Conservation (phyloP, 371 early-diverging fungal species). For the Zychaea mexicana region DNA sequence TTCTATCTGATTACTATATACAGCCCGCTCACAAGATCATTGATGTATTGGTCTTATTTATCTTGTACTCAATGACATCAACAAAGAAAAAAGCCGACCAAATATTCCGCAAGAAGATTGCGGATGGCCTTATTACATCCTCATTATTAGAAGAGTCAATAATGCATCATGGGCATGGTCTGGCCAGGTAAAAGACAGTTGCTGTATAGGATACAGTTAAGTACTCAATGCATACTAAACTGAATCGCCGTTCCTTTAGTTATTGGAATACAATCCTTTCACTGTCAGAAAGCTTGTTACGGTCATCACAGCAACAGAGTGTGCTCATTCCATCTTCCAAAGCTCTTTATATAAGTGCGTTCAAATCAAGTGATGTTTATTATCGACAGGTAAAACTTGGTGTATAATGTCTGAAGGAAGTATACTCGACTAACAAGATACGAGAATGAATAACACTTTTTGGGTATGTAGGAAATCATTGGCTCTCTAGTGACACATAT, state of each 20-base stretch:
- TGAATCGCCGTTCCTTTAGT: constrained; percentile 12
- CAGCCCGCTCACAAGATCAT: constrained; percentile 55
- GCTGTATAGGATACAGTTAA: too few relatives aligned
- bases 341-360: constrained; percentile 51
- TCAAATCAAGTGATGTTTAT: constrained; percentile 63
- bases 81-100: constrained; percentile 68
- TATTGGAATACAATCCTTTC: constrained; percentile 65
- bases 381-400: constrained; percentile 54
- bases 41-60: constrained; percentile 69
- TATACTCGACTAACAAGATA: too few relatives aligned
- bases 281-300: constrained; percentile 63
- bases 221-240: too few relatives aligned
- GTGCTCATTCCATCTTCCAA: constrained; percentile 50
- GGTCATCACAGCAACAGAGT: constrained; percentile 54
- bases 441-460: background rate
- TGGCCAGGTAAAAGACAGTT: constrained; percentile 46
- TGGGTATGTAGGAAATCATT: constrained; percentile 61
- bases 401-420: too few relatives aligned
- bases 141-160: constrained; percentile 57
- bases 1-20: background rate
- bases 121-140: constrained; percentile 49
- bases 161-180: constrained; percentile 48
- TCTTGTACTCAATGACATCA: constrained; percentile 66
- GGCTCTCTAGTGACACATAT: constrained; percentile 82
- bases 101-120: constrained; percentile 60